Evolutionary conservation across 2,329 filamentous ascomycete genomes (phyloP).

Genomic region (Trichoderma sp.): DNA sequence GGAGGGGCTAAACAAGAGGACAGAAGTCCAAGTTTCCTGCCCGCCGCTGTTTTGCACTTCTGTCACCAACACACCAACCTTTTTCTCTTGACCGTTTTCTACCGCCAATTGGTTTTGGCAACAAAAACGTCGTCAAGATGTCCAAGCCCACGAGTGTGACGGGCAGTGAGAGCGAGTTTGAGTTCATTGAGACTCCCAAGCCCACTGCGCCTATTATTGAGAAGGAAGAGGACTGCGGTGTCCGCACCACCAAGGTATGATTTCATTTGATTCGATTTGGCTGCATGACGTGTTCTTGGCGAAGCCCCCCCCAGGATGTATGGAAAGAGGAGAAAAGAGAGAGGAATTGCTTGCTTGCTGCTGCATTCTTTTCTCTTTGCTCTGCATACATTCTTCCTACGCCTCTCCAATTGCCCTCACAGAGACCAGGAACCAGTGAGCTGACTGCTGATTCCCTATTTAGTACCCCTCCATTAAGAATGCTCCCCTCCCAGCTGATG

Average conservation of each 20-base stretch:
- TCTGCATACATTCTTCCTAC: not conserved
- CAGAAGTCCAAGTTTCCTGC: conserved; percentile 11
- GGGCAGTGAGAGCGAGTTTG: conserved; percentile 45
- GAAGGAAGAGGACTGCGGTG: conserved; percentile 62
- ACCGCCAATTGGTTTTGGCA: conserved; percentile 36
- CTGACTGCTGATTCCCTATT: conserved; percentile 3
- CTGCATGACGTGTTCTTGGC: not conserved
- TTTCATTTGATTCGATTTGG: not conserved
- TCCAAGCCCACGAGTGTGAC: conserved; percentile 41
- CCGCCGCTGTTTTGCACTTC: conserved; percentile 7
- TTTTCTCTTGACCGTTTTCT: conserved; percentile 1
- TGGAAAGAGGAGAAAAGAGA: not conserved
- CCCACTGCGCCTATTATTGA: conserved; percentile 63
- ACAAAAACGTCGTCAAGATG: conserved; percentile 38
- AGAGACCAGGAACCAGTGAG: not conserved
- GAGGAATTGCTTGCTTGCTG: not conserved
- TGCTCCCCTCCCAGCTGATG: conserved; percentile 89
- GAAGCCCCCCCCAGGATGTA: not conserved
- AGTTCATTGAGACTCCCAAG: conserved; percentile 50
- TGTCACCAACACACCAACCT: conserved; percentile 14
- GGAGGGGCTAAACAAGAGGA: conserved; percentile 15
- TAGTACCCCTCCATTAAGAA: conserved; percentile 78
- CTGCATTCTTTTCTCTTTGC: not conserved
- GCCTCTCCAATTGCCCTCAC: not conserved
- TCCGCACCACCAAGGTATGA: conserved; percentile 47